Conservation (phyloP, 208 protist species). For the Leptomonas pyrrhocoris region DNA sequence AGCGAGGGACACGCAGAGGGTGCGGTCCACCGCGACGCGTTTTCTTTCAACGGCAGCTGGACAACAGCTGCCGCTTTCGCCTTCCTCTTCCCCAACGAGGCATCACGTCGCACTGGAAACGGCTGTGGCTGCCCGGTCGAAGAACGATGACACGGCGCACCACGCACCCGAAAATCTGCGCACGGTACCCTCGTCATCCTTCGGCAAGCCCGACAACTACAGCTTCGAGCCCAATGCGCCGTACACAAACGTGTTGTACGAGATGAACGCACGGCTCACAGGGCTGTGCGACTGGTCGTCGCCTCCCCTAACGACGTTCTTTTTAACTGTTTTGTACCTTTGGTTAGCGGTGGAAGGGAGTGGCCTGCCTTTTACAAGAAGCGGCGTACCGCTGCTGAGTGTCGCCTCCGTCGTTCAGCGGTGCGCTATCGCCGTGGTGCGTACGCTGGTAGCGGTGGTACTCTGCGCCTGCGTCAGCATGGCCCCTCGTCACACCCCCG, state of each 20-base stretch:
- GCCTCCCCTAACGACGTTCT: constrained; percentile 1
- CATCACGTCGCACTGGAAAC: neutral
- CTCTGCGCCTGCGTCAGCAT: constrained; percentile 16
- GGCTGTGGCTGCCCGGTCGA: neutral
- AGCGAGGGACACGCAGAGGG: neutral
- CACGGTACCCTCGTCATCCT: neutral
- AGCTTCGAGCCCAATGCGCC: constrained; percentile 9
- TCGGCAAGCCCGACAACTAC: constrained; percentile 5
- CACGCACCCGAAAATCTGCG: neutral
- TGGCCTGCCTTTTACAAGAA: neutral
- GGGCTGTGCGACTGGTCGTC: constrained; percentile 22
- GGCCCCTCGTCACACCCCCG: neutral
- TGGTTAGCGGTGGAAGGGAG: constrained; percentile 17
- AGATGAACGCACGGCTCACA: constrained; percentile 16
- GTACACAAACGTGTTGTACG: constrained; percentile 15
- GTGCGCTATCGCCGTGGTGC: constrained; percentile 6
- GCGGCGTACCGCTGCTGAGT: neutral
- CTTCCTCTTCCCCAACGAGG: neutral
- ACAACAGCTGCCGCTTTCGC: neutral
- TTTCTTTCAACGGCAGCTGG: neutral
- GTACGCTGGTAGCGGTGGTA: constrained; percentile 8
- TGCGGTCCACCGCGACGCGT: neutral
- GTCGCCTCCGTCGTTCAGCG: neutral
- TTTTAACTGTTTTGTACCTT: constrained; percentile 10
- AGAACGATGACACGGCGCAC: neutral